Evolutionary conservation across 2,329 filamentous ascomycete genomes (phyloP).

Genomic region (Claviceps sp.): DNA sequence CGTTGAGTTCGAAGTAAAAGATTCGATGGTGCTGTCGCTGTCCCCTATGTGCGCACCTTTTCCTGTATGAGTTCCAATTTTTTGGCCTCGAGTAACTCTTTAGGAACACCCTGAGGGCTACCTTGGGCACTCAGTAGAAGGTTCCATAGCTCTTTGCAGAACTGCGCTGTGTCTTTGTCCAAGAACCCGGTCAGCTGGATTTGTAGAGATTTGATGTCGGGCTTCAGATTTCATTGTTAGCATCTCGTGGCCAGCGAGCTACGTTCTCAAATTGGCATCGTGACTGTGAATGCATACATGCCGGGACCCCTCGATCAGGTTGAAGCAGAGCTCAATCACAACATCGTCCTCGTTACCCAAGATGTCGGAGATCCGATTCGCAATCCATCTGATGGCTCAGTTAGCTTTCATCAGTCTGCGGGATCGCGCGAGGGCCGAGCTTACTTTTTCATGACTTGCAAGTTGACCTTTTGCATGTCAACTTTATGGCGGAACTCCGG

Average conservation of each 20-base stretch:
- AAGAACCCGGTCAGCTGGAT: slow-evolving; percentile 92
- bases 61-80: slow-evolving; percentile 90
- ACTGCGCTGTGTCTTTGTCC: slow-evolving; percentile 76
- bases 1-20: not conserved
- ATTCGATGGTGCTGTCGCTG: no score
- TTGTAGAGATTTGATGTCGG: slow-evolving; percentile 89
- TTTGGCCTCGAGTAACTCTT: slow-evolving; percentile 90
- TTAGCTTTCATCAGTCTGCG: slow-evolving; percentile 6
- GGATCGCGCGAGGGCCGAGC: slow-evolving; percentile 14
- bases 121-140: slow-evolving; percentile 80
- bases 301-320: slow-evolving; percentile 57
- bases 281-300: slow-evolving; percentile 37
- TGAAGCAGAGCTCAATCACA: slow-evolving; percentile 72
- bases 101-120: slow-evolving; percentile 81
- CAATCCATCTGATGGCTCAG: slow-evolving; percentile 64
- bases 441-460: slow-evolving; percentile 95
- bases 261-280: not conserved
- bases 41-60: slow-evolving; percentile 47
- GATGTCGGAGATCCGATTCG: slow-evolving; percentile 72
- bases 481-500: slow-evolving; percentile 90
- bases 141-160: slow-evolving; percentile 91
- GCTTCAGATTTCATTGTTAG: slow-evolving; percentile 38
- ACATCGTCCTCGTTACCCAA: slow-evolving; percentile 92
- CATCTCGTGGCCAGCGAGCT: slow-evolving; percentile 19
- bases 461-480: slow-evolving; percentile 92